phyloP scores from a whole-genome alignment of 495 filamentous ascomycete species.

The Endocarpon pusillum region DNA sequence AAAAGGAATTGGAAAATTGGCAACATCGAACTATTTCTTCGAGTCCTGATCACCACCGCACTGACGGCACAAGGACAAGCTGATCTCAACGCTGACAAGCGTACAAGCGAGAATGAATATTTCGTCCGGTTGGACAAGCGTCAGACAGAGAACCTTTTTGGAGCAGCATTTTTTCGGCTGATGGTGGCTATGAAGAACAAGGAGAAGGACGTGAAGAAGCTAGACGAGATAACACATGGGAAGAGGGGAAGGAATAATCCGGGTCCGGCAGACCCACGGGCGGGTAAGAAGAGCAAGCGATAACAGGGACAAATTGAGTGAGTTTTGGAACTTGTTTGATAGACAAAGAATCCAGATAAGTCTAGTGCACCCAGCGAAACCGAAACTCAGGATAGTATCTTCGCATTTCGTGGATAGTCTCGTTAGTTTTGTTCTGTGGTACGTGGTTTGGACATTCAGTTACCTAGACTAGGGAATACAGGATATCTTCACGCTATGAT shows the following conservation, averaged over 20 bases:
- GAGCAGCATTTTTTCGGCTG: background rate
- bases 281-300: too few relatives aligned
- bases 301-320: too few relatives aligned
- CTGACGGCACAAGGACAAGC: background rate
- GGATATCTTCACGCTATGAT: too few relatives aligned
- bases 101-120: background rate
- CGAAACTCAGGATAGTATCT: too few relatives aligned
- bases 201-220: background rate
- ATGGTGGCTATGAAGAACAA: background rate
- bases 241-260: background rate
- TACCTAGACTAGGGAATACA: too few relatives aligned
- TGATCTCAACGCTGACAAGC: background rate
- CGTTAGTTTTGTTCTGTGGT: too few relatives aligned
- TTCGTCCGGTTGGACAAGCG: background rate
- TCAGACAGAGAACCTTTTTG: background rate
- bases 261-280: too few relatives aligned
- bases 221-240: background rate
- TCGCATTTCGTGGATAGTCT: too few relatives aligned
- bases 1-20: background rate
- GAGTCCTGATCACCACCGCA: background rate
- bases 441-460: too few relatives aligned
- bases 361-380: too few relatives aligned
- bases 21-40: background rate
- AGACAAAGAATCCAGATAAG: too few relatives aligned
- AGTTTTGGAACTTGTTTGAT: too few relatives aligned